Evolutionary conservation across 768 basidiomycete species (phyloP).

Genomic region (Chalciporus chontae): DNA sequence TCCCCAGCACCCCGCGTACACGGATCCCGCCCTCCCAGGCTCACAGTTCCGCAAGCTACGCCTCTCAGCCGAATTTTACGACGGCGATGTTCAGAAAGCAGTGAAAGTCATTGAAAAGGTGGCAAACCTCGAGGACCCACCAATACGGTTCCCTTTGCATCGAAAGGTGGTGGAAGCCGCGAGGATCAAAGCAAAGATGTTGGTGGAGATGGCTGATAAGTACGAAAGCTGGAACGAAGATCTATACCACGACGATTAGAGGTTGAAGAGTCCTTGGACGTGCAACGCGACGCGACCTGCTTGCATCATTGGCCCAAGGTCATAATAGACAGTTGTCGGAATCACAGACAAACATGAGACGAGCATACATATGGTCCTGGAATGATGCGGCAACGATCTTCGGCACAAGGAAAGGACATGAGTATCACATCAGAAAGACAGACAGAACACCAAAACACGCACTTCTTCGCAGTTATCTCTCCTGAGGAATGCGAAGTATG

Average conservation of each 20-base stretch:
- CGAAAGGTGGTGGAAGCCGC: not conserved
- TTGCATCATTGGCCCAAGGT: too few species aligned
- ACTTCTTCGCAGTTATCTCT: constrained; percentile 93
- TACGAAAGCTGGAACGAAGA: constrained; percentile 18
- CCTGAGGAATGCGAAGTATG: constrained; percentile 82
- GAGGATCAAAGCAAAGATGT: constrained; percentile 13
- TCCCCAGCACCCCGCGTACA: constrained; percentile 21
- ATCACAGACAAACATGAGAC: not conserved
- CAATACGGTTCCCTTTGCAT: constrained; percentile 16
- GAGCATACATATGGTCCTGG: constrained; percentile 83
- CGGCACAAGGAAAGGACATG: constrained; percentile 53
- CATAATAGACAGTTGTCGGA: too few species aligned
- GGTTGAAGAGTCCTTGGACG: not conserved
- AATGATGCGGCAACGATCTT: constrained; percentile 87
- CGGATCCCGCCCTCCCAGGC: constrained; percentile 2
- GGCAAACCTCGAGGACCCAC: constrained; percentile 12
- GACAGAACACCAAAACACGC: constrained; percentile 22
- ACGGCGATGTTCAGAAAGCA: constrained; percentile 17
- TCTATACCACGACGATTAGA: constrained; percentile 9
- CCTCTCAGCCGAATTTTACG: not conserved
- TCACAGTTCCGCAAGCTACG: constrained; percentile 4
- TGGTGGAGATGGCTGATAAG: constrained; percentile 8
- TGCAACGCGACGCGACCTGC: too few species aligned
- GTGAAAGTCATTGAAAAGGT: constrained; percentile 13
- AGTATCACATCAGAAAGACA: not conserved